Evolutionary conservation across 441 rosid species (phyloP), one percentile per base, ranked within the genome.

Genomic region (Capsella rubella): DNA sequence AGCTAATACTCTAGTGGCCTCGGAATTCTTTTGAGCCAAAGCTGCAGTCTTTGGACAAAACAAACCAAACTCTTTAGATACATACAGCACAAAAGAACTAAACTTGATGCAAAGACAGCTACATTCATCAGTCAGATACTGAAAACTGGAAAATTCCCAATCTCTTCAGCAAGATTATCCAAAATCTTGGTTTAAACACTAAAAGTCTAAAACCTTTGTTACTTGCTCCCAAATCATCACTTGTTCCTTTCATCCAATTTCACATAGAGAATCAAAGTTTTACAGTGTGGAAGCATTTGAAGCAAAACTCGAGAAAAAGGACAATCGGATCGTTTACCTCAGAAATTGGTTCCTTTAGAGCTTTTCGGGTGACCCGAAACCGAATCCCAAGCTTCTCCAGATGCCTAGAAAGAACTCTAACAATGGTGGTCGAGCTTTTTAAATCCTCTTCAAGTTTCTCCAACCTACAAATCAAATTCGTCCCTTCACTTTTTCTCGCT

Each of bases 11-110:
- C 90, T 86, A n/a, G 97, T 90, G 6, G 92, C 97, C 70, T 92
- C 99, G 10, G 99, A 89, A 74, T 87, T 94, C 84, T 86, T 94
- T 67, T 92, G 91, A 76, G 97, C 92, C 89, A 94, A 87, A 78
- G 93, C 88, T 71, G 97, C 94, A 80, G 97, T 75, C 99, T 94
- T 82, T 51, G 45, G 47, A 80, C 14, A 77, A 65, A 66, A 72
- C 59, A 35, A 16, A 78, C 53, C 64, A 67, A 67, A 45, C 54
- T 28, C 73, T 67, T 72, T 11, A 16, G 28, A 55, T 55, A 69
- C 16, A 58, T 11, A 76, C 16, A 39, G 1, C 37, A 69, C 40
- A 3, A 62, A 62, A n/a, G 12, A 35, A 55, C 29, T 37, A 37
- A 46, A 63, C 46, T 69, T 60, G 15, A 60, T 34, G 40, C 25